Conservation (phyloP, 2,329 filamentous ascomycete genomes). For the Neofusicoccum parvum region DNA sequence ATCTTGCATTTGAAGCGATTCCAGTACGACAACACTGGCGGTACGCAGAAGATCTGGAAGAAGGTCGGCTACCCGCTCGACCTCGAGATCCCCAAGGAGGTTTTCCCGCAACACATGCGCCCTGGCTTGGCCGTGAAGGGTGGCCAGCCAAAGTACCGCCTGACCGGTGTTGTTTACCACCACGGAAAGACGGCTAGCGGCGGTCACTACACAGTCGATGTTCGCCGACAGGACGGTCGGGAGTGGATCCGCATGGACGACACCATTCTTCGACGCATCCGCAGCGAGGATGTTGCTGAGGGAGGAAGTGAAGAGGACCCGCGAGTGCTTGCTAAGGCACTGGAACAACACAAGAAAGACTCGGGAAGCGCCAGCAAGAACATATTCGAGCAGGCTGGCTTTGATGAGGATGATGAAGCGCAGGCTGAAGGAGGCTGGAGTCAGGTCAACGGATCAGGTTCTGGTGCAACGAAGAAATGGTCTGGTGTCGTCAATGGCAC, state of each 20-base stretch:
- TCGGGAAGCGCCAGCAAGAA: slow-evolving; percentile 58
- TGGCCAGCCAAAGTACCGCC: slow-evolving; percentile 76
- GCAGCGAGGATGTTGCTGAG: slow-evolving; percentile 86
- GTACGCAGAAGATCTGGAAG: slow-evolving; percentile 98
- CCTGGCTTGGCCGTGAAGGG: slow-evolving; percentile 66
- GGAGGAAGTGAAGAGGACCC: slow-evolving; percentile 79
- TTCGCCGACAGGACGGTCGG: slow-evolving; percentile 87
- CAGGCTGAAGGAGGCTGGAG: slow-evolving; percentile 77
- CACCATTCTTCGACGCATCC: slow-evolving; percentile 81
- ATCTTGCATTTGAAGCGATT: slow-evolving; percentile 97
- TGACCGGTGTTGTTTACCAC: slow-evolving; percentile 93
- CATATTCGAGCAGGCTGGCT: slow-evolving; percentile 67
- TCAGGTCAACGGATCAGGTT: slow-evolving; percentile 70
- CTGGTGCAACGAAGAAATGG: slow-evolving; percentile 67
- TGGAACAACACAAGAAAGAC: slow-evolving; percentile 69
- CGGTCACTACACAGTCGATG: slow-evolving; percentile 97
- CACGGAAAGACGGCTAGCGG: slow-evolving; percentile 96
- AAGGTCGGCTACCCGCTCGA: slow-evolving; percentile 94
- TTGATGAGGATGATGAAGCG: slow-evolving; percentile 63
- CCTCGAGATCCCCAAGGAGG: slow-evolving; percentile 88
- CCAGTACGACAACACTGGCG: slow-evolving; percentile 85
- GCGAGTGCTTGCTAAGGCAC: slow-evolving; percentile 64
- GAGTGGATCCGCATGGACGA: slow-evolving; percentile 98
- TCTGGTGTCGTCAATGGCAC: slow-evolving; percentile 66
- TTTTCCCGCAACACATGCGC: slow-evolving; percentile 76